These are phyloP conservation scores for Saprolegnia parasitica DNA, from an alignment of 352 stramenopile species.

Conservation along the genomic window DNA sequence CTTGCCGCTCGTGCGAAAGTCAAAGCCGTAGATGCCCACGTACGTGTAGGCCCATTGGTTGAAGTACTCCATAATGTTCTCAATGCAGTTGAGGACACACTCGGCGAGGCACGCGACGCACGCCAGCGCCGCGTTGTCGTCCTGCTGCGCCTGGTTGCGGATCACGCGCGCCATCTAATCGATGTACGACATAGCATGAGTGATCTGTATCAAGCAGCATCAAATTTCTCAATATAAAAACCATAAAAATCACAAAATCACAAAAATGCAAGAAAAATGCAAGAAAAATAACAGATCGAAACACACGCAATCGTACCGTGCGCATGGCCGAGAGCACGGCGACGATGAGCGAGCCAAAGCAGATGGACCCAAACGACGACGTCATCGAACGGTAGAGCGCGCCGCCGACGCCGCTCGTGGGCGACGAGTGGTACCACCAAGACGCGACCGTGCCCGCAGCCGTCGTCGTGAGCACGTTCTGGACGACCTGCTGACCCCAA, in stretches of 20 bases:
- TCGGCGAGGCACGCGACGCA: constrained; percentile 83
- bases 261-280: neutral
- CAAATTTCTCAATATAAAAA: too few relatives aligned
- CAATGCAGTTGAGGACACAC: constrained; percentile 82
- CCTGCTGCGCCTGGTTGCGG: constrained; percentile 60
- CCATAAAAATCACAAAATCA: constrained; percentile 22
- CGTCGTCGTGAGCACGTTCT: constrained; percentile 81
- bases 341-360: constrained; percentile 83
- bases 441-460: constrained; percentile 71
- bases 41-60: constrained; percentile 89
- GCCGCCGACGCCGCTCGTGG: constrained; percentile 51
- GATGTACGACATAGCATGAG: constrained; percentile 1
- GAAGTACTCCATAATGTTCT: constrained; percentile 85
- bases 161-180: constrained; percentile 55
- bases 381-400: constrained; percentile 77
- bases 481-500: constrained; percentile 79
- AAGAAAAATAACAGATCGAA: constrained; percentile 7
- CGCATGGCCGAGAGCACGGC: constrained; percentile 76
- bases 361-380: constrained; percentile 75
- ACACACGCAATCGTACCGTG: constrained; percentile 39
- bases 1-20: constrained; percentile 81
- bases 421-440: constrained; percentile 77
- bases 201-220: too few relatives aligned
- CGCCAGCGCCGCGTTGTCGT: constrained; percentile 68
- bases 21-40: constrained; percentile 85